These are phyloP conservation scores for Dalbergia cultrata DNA, from an alignment of 306 rosid genomes.

Conservation along the genomic window DNA sequence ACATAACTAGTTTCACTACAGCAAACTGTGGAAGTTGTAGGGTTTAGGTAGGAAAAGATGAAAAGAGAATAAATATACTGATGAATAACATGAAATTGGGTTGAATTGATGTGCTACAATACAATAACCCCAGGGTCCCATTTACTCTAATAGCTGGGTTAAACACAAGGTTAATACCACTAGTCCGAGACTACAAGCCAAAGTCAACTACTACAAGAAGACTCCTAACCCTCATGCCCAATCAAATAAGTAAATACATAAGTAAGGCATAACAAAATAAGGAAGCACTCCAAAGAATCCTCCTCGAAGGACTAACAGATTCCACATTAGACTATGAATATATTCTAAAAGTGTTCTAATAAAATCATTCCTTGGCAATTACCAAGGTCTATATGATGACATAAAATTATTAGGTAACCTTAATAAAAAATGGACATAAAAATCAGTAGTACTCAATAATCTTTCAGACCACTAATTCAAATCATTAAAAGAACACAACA, in stretches of 20 bases:
- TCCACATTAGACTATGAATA: no score
- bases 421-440: background rate
- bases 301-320: background rate
- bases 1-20: background rate
- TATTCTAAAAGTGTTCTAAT: constrained; percentile 8
- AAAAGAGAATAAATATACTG: background rate
- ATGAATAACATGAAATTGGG: constrained; percentile 3
- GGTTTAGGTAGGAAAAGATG: background rate
- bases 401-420: constrained; percentile 7
- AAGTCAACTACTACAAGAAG: background rate
- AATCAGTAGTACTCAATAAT: constrained; percentile 18
- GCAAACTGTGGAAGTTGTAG: background rate
- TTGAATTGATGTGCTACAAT: background rate
- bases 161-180: background rate
- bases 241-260: background rate
- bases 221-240: background rate
- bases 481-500: constrained; percentile 21
- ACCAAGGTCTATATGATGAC: constrained; percentile 18
- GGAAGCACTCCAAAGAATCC: background rate
- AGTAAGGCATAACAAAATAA: background rate
- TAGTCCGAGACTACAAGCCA: background rate
- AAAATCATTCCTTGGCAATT: constrained; percentile 1
- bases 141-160: background rate
- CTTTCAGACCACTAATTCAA: constrained; percentile 37
- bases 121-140: background rate